A percentile compares a stretch with the other conserved stretches of the same genome.
phyloP scores from a whole-genome alignment of 2,329 filamentous ascomycete genomes.

The Fusarium heterosporum region DNA sequence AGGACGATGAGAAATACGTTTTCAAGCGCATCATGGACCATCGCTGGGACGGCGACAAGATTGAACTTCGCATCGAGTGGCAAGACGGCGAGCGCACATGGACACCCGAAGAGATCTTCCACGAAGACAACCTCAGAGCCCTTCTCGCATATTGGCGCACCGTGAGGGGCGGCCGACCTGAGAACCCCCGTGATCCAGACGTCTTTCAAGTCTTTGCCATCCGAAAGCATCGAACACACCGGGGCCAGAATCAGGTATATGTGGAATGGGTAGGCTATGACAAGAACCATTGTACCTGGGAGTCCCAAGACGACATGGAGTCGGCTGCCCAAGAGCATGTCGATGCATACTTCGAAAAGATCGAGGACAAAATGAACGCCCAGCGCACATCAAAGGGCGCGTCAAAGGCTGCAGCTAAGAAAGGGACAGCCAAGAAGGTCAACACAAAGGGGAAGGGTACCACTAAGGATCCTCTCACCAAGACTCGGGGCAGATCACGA shows the following conservation, averaged over 20 bases:
- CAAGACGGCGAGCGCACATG: slow-evolving; percentile 48
- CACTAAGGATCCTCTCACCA: neutral
- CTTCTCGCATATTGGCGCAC: slow-evolving; percentile 52
- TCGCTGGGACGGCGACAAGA: slow-evolving; percentile 47
- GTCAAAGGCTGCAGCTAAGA: neutral
- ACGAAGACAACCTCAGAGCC: slow-evolving; percentile 48
- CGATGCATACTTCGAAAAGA: slow-evolving; percentile 44
- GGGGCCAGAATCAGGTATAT: slow-evolving; percentile 44
- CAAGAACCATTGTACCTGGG: slow-evolving; percentile 49
- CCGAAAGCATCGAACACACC: slow-evolving; percentile 48
- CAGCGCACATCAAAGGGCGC: slow-evolving; percentile 7
- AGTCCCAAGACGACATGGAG: slow-evolving; percentile 42
- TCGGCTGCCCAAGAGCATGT: slow-evolving; percentile 46
- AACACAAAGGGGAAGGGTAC: neutral
- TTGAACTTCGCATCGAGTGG: slow-evolving; percentile 52
- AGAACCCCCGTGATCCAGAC: slow-evolving; percentile 48
- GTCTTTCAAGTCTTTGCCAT: slow-evolving; percentile 52
- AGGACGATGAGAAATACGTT: slow-evolving; percentile 5
- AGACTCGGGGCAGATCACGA: slow-evolving; percentile 10
- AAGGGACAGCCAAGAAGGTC: neutral
- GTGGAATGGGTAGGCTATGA: slow-evolving; percentile 55
- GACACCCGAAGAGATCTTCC: slow-evolving; percentile 51
- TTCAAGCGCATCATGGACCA: slow-evolving; percentile 42
- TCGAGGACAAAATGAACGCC: slow-evolving; percentile 15
- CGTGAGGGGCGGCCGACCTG: slow-evolving; percentile 47